Evolutionary conservation across 345 rosid genomes (phyloP), one percentile per base, ranked within the genome.

Genomic region (Citrus trifoliata): DNA sequence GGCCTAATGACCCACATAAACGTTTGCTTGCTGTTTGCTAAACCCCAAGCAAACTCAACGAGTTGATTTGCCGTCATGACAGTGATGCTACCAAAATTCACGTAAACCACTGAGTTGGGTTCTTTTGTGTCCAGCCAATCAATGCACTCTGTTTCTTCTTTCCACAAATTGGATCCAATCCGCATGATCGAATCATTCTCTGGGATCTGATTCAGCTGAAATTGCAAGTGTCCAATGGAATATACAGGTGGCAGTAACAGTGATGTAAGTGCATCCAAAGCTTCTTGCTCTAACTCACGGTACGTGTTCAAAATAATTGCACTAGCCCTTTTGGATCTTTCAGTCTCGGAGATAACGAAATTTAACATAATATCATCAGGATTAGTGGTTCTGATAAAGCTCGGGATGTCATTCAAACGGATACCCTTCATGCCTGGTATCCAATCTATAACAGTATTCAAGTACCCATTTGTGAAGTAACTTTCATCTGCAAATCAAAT

Each of bases 1-100:
- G 93, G 93, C 70, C 95, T 71, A 9, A 88, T 85, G 38, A 88
- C 82, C 95, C 95, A 91, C 61, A 91, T 42, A 78, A 91, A 91
- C 0, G 83, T 66, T 22, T 87, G 85, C 14, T 80, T 83, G 69
- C 90, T 89, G 21, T 82, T 88, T 0, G 93, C 95, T 21, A 91
- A 84, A 22, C 93, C 95, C 95, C 92, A 89, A 10, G 95, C 90
- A 12, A 89, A 85, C 84, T 91, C 95, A 18, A n/a, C 42, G 21
- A 88, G 60, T 51, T 91, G 93, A 48, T 82, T 59, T 0, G 80
- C 27, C 0, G 79, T 82, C 86, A 91, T 76, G 6, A 89, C 88
- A 0, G 95, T 80, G 78, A 91, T 86, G 85, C 93, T 89, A 12
- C 95, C 95, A 19, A 91, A 91, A 72, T 89, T 91, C 2, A 89